Base-by-base conservation (phyloP, 2,329 filamentous ascomycete species). In the Myriosclerotinia curreyana region DNA sequence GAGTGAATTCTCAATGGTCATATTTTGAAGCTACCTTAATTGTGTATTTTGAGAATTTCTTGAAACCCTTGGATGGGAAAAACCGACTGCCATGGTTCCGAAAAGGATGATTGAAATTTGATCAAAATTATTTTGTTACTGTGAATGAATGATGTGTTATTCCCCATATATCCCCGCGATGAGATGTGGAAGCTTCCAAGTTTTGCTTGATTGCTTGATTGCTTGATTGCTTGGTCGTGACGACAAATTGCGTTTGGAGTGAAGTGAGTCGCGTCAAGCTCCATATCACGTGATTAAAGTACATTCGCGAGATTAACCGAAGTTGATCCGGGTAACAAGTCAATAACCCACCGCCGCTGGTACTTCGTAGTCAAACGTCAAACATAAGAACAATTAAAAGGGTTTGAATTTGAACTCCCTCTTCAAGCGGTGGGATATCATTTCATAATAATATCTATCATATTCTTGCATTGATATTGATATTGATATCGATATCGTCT, bases 21-120 rank as follows among this genome's bases (percentile, higher is more conserved):
- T 22, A 34, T 50, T 42, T 51, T 38, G 36, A 48, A 65, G 34
- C 17, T 61, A 48, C 73, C 70, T 74, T 40, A 74, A 60, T 60
- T 73, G 72, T 34, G 66, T 68, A 31, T 67, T 71, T 60, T 73
- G 72, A 1, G 65, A 46, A 46, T 65, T 73, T 60, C 67, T 70
- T 28, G 63, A 64, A 28, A 75, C 64, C 44, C 71, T 66, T 31
- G 73, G 72, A 53, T 65, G 58, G 34, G 68, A 59, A n/a, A 71
- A 52, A 25, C 38, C 55, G 25, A 20, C 36, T 11, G 66, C 67
- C 70, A 73, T 72, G 49, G 40, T n/a, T 55, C 20, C 17, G 25
- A 44, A 28, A 28, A 40, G 20, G n/a, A 56, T 36, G n/a, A 31
- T 15, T 20, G 6, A 36, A 28, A 8, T 3, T 5, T 25, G 1